phyloP scores from a whole-genome alignment of 2,329 filamentous ascomycete species.

The Penicillium sp. region DNA sequence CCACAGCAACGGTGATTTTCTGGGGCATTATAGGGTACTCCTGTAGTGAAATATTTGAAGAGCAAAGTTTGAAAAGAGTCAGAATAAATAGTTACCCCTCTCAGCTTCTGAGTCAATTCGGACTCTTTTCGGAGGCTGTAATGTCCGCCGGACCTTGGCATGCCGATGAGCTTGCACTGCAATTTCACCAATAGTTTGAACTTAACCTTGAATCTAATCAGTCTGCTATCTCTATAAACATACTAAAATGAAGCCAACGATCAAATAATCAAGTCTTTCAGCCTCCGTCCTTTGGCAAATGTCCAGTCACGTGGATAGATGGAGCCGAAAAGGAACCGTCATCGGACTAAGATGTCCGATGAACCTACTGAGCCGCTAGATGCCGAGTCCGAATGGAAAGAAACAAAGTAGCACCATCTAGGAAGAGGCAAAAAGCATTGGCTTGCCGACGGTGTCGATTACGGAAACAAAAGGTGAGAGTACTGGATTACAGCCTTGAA shows the following conservation, averaged over 20 bases:
- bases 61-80: not conserved
- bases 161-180: not conserved
- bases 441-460: constrained; percentile 11
- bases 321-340: not conserved
- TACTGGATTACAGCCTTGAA: not conserved
- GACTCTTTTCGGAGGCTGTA: not conserved
- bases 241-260: not conserved
- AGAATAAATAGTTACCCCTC: not conserved
- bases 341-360: constrained; percentile 1
- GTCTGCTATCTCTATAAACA: not conserved
- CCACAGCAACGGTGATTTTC: constrained; percentile 37
- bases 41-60: not conserved
- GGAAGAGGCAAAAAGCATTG: constrained; percentile 7
- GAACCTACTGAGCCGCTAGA: not conserved
- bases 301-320: not conserved
- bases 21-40: constrained; percentile 6
- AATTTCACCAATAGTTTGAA: not conserved
- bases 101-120: not conserved
- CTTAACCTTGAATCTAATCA: not conserved
- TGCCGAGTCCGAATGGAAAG: constrained; percentile 3
- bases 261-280: not conserved
- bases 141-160: not conserved
- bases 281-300: not conserved
- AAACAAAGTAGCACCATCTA: not conserved
- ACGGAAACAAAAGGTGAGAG: constrained; percentile 10